Base-by-base conservation (phyloP, 345 rosid genomes). In the Boechera divaricarpa region DNA sequence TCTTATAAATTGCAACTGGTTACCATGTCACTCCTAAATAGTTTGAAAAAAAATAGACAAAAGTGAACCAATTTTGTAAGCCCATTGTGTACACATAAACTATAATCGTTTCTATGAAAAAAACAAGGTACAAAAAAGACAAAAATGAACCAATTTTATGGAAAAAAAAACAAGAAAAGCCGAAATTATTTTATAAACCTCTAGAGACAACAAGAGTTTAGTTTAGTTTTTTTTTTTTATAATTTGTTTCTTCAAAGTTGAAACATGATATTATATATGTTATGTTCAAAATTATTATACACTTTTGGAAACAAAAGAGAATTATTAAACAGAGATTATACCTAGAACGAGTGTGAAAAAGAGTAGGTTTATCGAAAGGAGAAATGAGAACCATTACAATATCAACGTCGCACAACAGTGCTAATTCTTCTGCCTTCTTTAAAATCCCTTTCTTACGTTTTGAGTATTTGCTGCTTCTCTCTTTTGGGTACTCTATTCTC, bases 401-500 rank as follows among this genome's bases (percentile, higher is more conserved):
- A 57, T 66, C 63, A 51, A 11, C 5, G n/a, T 59, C 73, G 11
- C 74, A 78, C 15, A 78, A 15, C 0, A 48, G 0, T 7, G 47
- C 24, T 6, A 78, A 21, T 39, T 78, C 77, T 3, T 71, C 80
- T 0, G 83, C 88, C 13, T 83, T 85, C 64, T 88, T 86, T 0
- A 86, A 13, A 21, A 86, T 1, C 0, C 90, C 81, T 0, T 32
- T 18, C 48, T 81, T 88, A 2, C 88, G 71, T 84, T 86, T 86
- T n/a, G 88, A 85, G 10, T 61, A 88, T 55, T 80, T 86, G 16
- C 42, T 63, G 1, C 83, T 84, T 67, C 86, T 85, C 4, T 69
- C 87, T 63, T 81, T 80, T 1, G 0, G 0, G 1, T 12, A 57
- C 4, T 80, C 83, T 58, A 86, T 2, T 49, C 41, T 82, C 55